A percentile compares a stretch with the other conserved stretches of the same genome.
Evolutionary conservation across 139 green algal genomes (phyloP).

Genomic region (Mesotaenium endlicherianum): DNA sequence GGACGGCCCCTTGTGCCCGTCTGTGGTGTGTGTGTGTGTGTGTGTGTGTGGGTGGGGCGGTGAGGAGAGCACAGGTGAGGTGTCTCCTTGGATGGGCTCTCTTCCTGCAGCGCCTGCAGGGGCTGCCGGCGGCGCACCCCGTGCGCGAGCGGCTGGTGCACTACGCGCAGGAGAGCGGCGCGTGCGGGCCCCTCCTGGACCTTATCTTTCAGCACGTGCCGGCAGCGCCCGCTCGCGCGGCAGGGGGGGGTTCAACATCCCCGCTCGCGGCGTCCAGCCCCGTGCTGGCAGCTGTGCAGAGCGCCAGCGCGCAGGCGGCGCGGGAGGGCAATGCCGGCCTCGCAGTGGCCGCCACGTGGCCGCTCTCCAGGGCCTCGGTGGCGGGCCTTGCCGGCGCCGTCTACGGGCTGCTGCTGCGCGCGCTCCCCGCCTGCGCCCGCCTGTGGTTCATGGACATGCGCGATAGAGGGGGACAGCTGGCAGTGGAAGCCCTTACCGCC

Average conservation of each 20-base stretch:
- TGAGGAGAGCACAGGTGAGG: constrained; percentile 6
- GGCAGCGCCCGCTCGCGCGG: background rate
- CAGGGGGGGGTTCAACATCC: background rate
- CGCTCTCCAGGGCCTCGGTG: constrained; percentile 12
- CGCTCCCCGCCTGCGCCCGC: constrained; percentile 72
- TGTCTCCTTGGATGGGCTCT: constrained; percentile 29
- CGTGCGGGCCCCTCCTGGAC: background rate
- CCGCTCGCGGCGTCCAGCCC: background rate
- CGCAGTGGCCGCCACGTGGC: background rate
- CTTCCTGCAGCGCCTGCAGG: constrained; percentile 1
- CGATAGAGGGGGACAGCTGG: constrained; percentile 56
- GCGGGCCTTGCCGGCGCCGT: constrained; percentile 50
- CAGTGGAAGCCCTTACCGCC: constrained; percentile 81
- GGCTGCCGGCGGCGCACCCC: background rate
- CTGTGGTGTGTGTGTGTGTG: constrained; percentile 7
- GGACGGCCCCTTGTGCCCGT: background rate
- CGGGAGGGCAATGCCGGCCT: background rate
- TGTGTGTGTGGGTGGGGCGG: background rate
- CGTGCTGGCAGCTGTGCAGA: background rate
- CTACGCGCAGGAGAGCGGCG: background rate
- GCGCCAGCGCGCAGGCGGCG: background rate
- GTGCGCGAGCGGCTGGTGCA: background rate
- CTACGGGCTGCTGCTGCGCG: constrained; percentile 67
- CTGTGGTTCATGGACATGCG: constrained; percentile 74
- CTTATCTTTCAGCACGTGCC: constrained; percentile 2